These are phyloP conservation scores for Tolypocladium endophyticum DNA, from an alignment of 2,329 filamentous ascomycete genomes.

Conservation along the genomic window DNA sequence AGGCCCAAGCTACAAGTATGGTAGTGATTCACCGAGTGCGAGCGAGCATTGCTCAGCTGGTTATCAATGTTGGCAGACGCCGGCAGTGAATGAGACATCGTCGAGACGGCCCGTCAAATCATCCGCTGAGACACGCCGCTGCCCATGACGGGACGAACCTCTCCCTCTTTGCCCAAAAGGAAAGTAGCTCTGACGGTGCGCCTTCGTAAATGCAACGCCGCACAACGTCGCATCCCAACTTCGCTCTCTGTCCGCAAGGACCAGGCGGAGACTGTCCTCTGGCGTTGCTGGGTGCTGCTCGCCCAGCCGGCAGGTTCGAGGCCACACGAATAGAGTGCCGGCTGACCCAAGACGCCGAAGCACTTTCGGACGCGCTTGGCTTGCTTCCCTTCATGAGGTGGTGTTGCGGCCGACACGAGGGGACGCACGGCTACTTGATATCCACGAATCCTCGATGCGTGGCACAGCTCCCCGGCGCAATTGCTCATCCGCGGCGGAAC, in stretches of 20 bases:
- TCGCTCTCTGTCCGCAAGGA: neutral
- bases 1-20: too few species aligned
- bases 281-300: too few species aligned
- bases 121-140: neutral
- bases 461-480: neutral
- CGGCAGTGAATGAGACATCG: neutral
- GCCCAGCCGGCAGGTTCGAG: too few species aligned
- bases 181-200: neutral
- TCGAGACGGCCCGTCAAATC: neutral
- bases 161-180: neutral
- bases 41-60: neutral
- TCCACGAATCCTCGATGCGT: neutral
- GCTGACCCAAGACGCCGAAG: too few species aligned
- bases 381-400: too few species aligned
- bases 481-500: neutral
- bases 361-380: conserved; percentile 18
- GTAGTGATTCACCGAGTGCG: too few species aligned
- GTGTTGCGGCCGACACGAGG: conserved; percentile 12
- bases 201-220: neutral
- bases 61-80: neutral
- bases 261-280: neutral
- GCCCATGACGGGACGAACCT: neutral
- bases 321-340: too few species aligned
- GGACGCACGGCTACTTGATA: neutral
- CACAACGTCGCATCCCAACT: neutral